Conservation (phyloP, 2,329 filamentous ascomycete species). For the Corynespora cassiicola region DNA sequence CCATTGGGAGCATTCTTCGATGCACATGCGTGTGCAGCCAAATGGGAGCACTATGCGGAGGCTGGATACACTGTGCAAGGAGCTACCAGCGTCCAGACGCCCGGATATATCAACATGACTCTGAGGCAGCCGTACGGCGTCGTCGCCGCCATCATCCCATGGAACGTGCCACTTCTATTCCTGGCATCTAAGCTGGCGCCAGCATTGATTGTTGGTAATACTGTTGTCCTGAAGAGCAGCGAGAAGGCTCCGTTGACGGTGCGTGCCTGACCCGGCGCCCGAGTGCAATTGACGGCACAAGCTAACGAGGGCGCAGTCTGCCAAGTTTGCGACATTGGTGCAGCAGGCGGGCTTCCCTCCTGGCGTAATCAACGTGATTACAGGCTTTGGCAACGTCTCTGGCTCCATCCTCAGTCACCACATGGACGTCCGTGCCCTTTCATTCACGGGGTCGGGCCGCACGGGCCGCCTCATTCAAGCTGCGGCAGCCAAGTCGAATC, state of each 20-base stretch:
- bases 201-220: constrained; percentile 42
- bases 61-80: constrained; percentile 77
- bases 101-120: constrained; percentile 63
- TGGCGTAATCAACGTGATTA: constrained; percentile 81
- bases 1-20: constrained; percentile 80
- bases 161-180: constrained; percentile 37
- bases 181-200: constrained; percentile 33
- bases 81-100: constrained; percentile 69
- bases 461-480: constrained; percentile 83
- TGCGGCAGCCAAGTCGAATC: constrained; percentile 76
- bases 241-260: constrained; percentile 67
- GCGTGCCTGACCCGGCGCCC: constrained; percentile 76
- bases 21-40: constrained; percentile 77
- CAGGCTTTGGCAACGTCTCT: constrained; percentile 78
- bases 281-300: no score
- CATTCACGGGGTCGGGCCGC: constrained; percentile 84
- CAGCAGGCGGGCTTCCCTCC: constrained; percentile 81
- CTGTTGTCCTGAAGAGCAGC: constrained; percentile 42
- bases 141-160: constrained; percentile 80
- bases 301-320: constrained; percentile 70
- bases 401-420: constrained; percentile 80
- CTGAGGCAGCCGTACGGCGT: constrained; percentile 83
- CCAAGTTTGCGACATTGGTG: constrained; percentile 80
- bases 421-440: constrained; percentile 81
- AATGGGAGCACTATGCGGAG: constrained; percentile 80